These are phyloP conservation scores for Coemansia sp. DNA, from an alignment of 192 early-diverging fungal species.

Conservation along the genomic window DNA sequence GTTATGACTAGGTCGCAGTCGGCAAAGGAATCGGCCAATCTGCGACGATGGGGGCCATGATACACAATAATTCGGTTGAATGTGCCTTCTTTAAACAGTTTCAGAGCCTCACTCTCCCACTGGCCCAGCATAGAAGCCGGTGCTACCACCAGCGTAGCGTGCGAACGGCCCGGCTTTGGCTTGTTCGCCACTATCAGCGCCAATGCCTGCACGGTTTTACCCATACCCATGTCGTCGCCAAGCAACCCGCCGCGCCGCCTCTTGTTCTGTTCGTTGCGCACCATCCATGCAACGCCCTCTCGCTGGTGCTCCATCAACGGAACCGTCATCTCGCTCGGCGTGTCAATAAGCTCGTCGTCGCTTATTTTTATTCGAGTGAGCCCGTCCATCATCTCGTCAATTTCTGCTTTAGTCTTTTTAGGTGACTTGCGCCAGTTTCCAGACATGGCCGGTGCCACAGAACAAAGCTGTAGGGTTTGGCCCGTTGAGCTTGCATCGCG, in stretches of 20 bases:
- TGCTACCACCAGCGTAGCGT: constrained; percentile 67
- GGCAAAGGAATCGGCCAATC: constrained; percentile 36
- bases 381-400: constrained; percentile 5
- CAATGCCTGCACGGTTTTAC: constrained; percentile 77
- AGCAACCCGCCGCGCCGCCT: constrained; percentile 58
- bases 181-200: constrained; percentile 58
- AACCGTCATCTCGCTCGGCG: constrained; percentile 53
- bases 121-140: constrained; percentile 70
- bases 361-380: constrained; percentile 6
- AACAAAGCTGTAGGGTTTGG: no score
- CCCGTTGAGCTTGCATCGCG: no score
- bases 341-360: constrained; percentile 23
- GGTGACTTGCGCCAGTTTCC: no score
- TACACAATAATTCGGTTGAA: constrained; percentile 59
- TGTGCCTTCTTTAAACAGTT: constrained; percentile 54
- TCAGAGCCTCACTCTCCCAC: constrained; percentile 67
- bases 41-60: constrained; percentile 54
- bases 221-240: constrained; percentile 71
- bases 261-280: constrained; percentile 52
- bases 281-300: constrained; percentile 62
- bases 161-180: constrained; percentile 21
- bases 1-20: constrained; percentile 60
- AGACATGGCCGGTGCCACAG: no score
- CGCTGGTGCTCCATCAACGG: constrained; percentile 60
- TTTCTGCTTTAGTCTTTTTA: not conserved